phyloP scores from a whole-genome alignment of 306 rosid species.

The Prunus persica region Prunus_persica_NCBIv2 NC_034015.1:2298501-2299000 shows the following conservation, averaged over 20 bases:
- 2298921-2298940: no score
- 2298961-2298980: background rate
- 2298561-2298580: conserved; percentile 88
- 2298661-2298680: conserved; percentile 33
- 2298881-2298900: no score
- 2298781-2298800: background rate
- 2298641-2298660: background rate
- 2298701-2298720: background rate
- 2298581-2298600: conserved; percentile 63
- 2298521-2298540: conserved; percentile 93
- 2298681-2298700: background rate
- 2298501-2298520: conserved; percentile 81
- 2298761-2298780: background rate
- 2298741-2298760: conserved; percentile 2
- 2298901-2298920: background rate
- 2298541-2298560: conserved; percentile 71
- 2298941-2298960: background rate
- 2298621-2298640: background rate
- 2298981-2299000: background rate
- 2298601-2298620: background rate
- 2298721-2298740: conserved; percentile 18
- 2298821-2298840: no score
- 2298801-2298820: no score
- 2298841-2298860: no score
- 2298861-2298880: no score